Evolutionary conservation across 768 basidiomycete species (phyloP), one percentile per base, ranked within the genome.

Genomic region (Podaxis carcinomalis): DNA sequence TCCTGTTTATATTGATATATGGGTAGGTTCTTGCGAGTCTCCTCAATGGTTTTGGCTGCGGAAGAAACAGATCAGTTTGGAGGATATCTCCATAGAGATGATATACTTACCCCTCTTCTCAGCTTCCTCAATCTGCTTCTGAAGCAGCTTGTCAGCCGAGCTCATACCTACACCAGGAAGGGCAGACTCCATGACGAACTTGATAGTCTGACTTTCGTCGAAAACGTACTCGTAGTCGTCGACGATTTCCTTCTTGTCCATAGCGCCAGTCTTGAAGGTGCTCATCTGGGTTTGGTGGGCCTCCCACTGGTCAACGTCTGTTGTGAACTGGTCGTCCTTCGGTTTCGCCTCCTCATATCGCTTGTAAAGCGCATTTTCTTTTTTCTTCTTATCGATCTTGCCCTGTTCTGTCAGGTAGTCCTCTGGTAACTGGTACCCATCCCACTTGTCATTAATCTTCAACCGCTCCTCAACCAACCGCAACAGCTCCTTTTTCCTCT

Each of bases 371-470:
- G 90, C 95, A 65, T 89, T 89, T 70, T 94, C 86, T 70, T 97
- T 95, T 76, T 92, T 93, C 80, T 97, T 95, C 76, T 87, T 90
- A 82, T 98, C 95, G 62, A 99, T 94, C 76, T 95, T 97, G 28
- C 97, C 97, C 72, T 98, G 95, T 68, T 96, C 96, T 0, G 97
- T 99, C 67, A 98, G 83, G 71, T 99, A 99, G 73, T 98, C 97
- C 66, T 98, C 97, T 0, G 97, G 97, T 46, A 98, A 83, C 75
- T 90, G 88, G 70, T 99, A 99, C 6, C 96, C 96, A 63, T 99
- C 97, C 75, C 82, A 93, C 64, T 92, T 93, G 77, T 99, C 97
- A 72, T 93, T 91, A 59, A 99, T 97, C 69, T 88, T 89, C 64
- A 96, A 79, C 28, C 96, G 86, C 70, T 95, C 95, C 74, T 99